Percentiles rank a stretch among this genome's conserved stretches.
Evolutionary conservation across 2,329 filamentous ascomycete genomes (phyloP).

Genomic region (Colletotrichum spinosum): DNA sequence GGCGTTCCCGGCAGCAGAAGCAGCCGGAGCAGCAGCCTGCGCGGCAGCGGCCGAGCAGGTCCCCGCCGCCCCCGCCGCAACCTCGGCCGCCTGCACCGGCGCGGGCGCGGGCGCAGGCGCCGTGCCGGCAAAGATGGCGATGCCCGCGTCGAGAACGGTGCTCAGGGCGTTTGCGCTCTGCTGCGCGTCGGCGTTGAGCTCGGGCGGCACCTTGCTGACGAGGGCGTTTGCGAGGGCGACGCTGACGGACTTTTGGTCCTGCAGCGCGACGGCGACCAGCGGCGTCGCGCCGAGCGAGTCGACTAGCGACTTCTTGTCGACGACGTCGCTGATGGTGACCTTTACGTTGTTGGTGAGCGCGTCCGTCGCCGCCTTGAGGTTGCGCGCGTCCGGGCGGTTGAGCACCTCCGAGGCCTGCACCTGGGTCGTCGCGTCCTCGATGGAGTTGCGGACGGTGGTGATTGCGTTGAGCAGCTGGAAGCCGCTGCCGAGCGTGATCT

Average conservation of each 20-base stretch:
- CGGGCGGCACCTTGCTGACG: slow-evolving; percentile 26
- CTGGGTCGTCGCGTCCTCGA: slow-evolving; percentile 28
- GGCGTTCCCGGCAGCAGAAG: background rate
- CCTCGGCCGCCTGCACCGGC: background rate
- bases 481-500: slow-evolving; percentile 5
- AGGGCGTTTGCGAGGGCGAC: slow-evolving; percentile 28
- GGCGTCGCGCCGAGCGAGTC: slow-evolving; percentile 30
- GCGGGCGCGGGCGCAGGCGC: background rate
- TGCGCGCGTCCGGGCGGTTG: slow-evolving; percentile 9
- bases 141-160: slow-evolving; percentile 23
- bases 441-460: slow-evolving; percentile 8
- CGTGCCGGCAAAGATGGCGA: slow-evolving; percentile 14
- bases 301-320: slow-evolving; percentile 28
- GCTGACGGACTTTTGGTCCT: slow-evolving; percentile 30
- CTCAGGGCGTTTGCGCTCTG: slow-evolving; percentile 26
- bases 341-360: slow-evolving; percentile 35
- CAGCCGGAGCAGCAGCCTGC: slow-evolving; percentile 5
- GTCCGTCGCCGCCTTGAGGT: slow-evolving; percentile 31
- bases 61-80: background rate
- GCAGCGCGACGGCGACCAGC: slow-evolving; percentile 32
- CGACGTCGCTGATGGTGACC: slow-evolving; percentile 32
- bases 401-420: slow-evolving; percentile 17
- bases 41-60: slow-evolving; percentile 2
- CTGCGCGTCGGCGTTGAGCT: slow-evolving; percentile 25
- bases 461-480: slow-evolving; percentile 19